Evolutionary conservation across 306 rosid species (phyloP).

Genomic region (Cicer pinnatifidum): DNA sequence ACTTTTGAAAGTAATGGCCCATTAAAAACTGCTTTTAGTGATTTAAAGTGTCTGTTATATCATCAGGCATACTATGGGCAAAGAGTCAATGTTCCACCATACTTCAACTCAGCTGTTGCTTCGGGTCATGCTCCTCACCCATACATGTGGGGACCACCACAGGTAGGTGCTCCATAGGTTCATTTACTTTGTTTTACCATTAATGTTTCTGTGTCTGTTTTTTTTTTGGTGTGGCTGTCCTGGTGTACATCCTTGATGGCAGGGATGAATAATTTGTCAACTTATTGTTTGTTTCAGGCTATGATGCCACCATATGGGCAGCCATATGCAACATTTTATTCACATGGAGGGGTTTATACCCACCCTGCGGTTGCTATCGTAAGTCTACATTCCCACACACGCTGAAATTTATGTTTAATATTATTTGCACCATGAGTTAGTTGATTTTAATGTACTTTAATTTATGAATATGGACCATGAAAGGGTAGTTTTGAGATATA

Average conservation of each 20-base stretch:
- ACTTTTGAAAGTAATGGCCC: constrained; percentile 16
- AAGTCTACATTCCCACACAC: constrained; percentile 45
- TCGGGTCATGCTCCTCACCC: constrained; percentile 92
- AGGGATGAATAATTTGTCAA: constrained; percentile 36
- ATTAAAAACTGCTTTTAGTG: constrained; percentile 33
- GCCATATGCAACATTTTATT: constrained; percentile 83
- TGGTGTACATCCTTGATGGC: constrained; percentile 22
- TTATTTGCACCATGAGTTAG: constrained; percentile 27
- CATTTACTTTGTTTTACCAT: constrained; percentile 37
- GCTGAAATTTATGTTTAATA: not conserved
- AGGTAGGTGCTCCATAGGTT: constrained; percentile 56
- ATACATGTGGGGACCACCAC: constrained; percentile 96
- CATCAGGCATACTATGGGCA: constrained; percentile 93
- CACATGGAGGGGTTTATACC: constrained; percentile 82
- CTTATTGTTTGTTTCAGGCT: constrained; percentile 60
- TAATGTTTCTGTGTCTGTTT: not conserved
- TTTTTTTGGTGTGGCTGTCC: not conserved
- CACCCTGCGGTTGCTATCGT: constrained; percentile 81
- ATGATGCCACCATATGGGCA: constrained; percentile 91
- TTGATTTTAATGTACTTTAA: constrained; percentile 17
- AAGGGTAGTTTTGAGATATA: constrained; percentile 7
- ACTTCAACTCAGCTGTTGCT: constrained; percentile 73
- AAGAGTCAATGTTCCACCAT: constrained; percentile 79
- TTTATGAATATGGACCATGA: constrained; percentile 10
- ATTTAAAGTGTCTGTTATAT: constrained; percentile 26